Conservation (phyloP, 2,329 filamentous ascomycete species). For the Tolypocladium ovalisporum region DNA sequence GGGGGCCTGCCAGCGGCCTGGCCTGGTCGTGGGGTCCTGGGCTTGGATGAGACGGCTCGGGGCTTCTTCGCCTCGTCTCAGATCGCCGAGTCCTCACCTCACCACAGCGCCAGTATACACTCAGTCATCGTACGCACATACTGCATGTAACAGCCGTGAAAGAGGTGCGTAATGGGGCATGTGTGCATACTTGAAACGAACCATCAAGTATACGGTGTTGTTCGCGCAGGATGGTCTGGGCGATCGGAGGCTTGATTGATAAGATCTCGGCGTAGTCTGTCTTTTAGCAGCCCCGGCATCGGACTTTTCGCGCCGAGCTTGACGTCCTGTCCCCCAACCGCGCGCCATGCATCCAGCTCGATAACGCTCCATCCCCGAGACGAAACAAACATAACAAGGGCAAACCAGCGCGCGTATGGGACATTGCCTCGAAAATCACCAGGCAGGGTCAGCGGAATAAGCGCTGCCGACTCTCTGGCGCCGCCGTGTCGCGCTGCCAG, state of each 20-base stretch:
- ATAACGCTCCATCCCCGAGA: background rate
- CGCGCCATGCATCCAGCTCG: background rate
- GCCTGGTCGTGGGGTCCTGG: background rate
- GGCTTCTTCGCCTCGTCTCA: background rate
- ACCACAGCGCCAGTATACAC: background rate
- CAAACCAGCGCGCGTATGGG: background rate
- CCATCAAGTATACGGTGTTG: background rate
- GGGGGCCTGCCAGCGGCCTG: background rate
- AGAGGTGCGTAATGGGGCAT: background rate
- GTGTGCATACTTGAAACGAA: background rate
- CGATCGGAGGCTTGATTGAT: constrained; percentile 2
- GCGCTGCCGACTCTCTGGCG: background rate
- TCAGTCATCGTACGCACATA: background rate
- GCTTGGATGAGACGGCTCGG: background rate
- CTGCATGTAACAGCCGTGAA: background rate
- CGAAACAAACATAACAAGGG: background rate
- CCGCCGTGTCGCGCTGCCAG: background rate
- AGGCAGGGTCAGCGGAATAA: background rate
- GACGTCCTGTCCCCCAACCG: background rate
- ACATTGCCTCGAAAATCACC: background rate
- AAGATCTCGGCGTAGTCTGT: background rate
- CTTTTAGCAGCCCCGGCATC: constrained; percentile 3
- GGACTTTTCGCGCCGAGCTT: constrained; percentile 1
- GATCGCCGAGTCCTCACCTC: background rate
- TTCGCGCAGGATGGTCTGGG: background rate